Percentiles rank a stretch among this genome's conserved stretches.
Evolutionary conservation across 257 asterid species (phyloP).

Genomic region (Lavandula angustifolia): DNA sequence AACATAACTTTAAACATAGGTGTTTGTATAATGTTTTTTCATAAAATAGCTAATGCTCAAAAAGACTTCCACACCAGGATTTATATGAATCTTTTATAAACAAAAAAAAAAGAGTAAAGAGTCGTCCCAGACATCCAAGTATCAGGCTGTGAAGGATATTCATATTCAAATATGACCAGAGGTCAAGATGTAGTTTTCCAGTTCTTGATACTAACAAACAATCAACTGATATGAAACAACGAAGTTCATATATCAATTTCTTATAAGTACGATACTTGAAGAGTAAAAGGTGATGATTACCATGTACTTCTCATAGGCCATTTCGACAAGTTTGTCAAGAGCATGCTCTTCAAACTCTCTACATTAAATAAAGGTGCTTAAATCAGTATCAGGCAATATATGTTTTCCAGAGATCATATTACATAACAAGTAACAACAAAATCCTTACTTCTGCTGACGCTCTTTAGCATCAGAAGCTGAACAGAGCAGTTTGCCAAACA

Average conservation of each 20-base stretch:
- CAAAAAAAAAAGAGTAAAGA: background rate
- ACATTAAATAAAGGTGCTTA: slow-evolving; percentile 35
- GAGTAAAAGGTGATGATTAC: slow-evolving; percentile 45
- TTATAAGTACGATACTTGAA: slow-evolving; percentile 25
- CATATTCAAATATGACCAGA: slow-evolving; percentile 9
- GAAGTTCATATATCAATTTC: slow-evolving; percentile 7
- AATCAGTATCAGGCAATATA: slow-evolving; percentile 30
- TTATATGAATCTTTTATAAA: slow-evolving; percentile 7
- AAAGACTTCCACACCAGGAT: slow-evolving; percentile 8
- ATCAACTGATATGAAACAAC: slow-evolving; percentile 19
- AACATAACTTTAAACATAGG: slow-evolving; percentile 2
- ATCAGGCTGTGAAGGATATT: background rate
- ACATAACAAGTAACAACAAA: slow-evolving; percentile 30
- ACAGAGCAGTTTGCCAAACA: slow-evolving; percentile 53
- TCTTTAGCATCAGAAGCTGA: slow-evolving; percentile 60
- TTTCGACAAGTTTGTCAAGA: slow-evolving; percentile 72
- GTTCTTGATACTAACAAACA: slow-evolving; percentile 29
- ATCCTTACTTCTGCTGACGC: slow-evolving; percentile 66
- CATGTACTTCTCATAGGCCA: slow-evolving; percentile 88
- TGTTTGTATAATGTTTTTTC: background rate
- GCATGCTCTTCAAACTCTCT: slow-evolving; percentile 81
- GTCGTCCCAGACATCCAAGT: slow-evolving; percentile 1
- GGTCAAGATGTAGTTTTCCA: slow-evolving; percentile 10
- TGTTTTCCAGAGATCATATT: slow-evolving; percentile 23
- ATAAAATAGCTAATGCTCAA: background rate